phyloP scores from a whole-genome alignment of 2,329 filamentous ascomycete genomes.

The Fusarium cyanostomum region DNA sequence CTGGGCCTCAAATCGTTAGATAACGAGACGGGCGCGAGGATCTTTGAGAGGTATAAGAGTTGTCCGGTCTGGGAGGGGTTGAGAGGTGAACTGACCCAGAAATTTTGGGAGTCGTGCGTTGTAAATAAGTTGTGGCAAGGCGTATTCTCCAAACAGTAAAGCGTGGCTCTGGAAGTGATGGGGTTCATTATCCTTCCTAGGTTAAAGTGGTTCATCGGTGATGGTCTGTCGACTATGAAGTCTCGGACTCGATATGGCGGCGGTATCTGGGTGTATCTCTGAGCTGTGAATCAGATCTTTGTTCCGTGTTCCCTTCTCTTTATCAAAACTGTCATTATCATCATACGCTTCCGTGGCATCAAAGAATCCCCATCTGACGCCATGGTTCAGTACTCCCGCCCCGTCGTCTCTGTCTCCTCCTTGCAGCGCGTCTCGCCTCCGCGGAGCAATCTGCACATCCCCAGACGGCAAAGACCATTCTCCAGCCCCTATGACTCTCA shows the following conservation, averaged over 20 bases:
- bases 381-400: conserved; percentile 31
- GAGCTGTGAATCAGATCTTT: neutral
- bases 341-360: conserved; percentile 6
- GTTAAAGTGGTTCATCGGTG: too few relatives aligned
- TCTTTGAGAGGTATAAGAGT: conserved; percentile 37
- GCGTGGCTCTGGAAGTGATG: conserved; percentile 40
- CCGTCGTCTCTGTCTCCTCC: conserved; percentile 26
- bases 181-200: neutral
- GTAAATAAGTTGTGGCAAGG: conserved; percentile 31
- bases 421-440: conserved; percentile 34
- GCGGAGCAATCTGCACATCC: conserved; percentile 43
- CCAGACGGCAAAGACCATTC: conserved; percentile 44
- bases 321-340: conserved; percentile 1
- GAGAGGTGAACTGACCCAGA: conserved; percentile 19
- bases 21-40: conserved; percentile 32
- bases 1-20: conserved; percentile 33
- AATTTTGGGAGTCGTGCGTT: conserved; percentile 32
- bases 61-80: conserved; percentile 35
- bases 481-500: conserved; percentile 34
- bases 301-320: neutral
- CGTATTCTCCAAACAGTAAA: conserved; percentile 37
- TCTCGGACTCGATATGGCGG: conserved; percentile 11
- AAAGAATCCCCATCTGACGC: conserved; percentile 36
- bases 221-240: neutral
- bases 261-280: conserved; percentile 14